Base-by-base conservation (phyloP, 768 basidiomycete genomes). In the Pholiota microspora region DNA sequence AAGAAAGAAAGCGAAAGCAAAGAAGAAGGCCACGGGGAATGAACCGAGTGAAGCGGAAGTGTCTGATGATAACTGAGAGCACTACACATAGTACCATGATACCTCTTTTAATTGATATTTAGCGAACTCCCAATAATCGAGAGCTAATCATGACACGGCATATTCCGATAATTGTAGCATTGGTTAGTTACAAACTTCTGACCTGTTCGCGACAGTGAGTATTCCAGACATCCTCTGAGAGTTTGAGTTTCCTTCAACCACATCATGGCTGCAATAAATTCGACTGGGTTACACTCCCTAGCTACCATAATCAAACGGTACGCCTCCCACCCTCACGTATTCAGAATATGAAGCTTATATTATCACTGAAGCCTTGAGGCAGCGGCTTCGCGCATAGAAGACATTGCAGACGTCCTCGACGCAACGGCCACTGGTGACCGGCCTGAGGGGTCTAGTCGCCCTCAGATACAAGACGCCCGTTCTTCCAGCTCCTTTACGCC, bases 381-480 rank as follows among this genome's bases (percentile, higher is more conserved):
- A 23, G 92, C 94, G 7, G 94, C 93, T 5, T 92, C 90, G 40
- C 84, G 97, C 29, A 83, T 99, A 31, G 97, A 99, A 71, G 97
- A 99, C 66, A 76, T 94, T 56, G 88, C 88, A 32, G 76, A 80
- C 35, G 75, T 81, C 13, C 67, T 73, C 23, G 69, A 66, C 35
- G 46, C 59, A 38, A 48, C 50, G 38, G 45, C 51, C 9, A 45
- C 50, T 32, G 59, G 49, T 3, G 48, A 36, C 13, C 48, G 46
- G 42, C 34, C 45, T 18, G 36, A 24, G 7, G 16, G 16, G 27
- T 15, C 44, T 35, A 35, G 28, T 36, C 45, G 25, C 27, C 25
- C 24, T 4, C 53, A 46, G 28, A 45, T 12, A 9, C n/a, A 23
- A 1, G 45, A 54, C 45, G 23, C 16, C 21, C 53, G 16, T 27